Evolutionary conservation across 805 yeast species (phyloP).

Genomic region (Yarrowia bubula): DNA sequence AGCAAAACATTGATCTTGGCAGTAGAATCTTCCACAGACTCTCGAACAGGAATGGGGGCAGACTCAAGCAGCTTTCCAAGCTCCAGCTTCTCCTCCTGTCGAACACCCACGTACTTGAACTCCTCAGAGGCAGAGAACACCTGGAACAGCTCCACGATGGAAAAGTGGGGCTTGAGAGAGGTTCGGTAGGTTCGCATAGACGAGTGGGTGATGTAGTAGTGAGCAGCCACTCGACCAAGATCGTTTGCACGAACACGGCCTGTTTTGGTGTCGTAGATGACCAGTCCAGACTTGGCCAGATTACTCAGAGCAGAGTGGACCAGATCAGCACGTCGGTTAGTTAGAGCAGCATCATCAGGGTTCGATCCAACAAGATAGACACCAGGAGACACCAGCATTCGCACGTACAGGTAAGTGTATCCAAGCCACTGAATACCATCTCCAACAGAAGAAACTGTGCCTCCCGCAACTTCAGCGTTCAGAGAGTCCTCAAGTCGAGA

Average conservation of each 20-base stretch:
- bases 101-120: constrained; percentile 75
- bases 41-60: constrained; percentile 86
- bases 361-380: constrained; percentile 74
- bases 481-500: constrained; percentile 66
- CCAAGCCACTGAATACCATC: constrained; percentile 83
- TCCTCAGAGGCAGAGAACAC: constrained; percentile 82
- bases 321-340: constrained; percentile 60
- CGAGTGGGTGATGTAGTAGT: constrained; percentile 73
- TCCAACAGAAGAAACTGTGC: constrained; percentile 55
- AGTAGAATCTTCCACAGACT: constrained; percentile 61
- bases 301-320: constrained; percentile 71
- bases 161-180: constrained; percentile 60
- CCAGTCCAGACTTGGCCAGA: constrained; percentile 56
- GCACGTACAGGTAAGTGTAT: constrained; percentile 70
- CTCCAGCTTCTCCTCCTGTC: constrained; percentile 83
- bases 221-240: constrained; percentile 79
- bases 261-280: constrained; percentile 52
- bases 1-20: constrained; percentile 78
- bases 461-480: constrained; percentile 84
- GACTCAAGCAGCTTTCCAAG: constrained; percentile 62
- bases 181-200: constrained; percentile 68
- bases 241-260: constrained; percentile 60
- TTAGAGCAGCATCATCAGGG: constrained; percentile 44
- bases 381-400: constrained; percentile 73
- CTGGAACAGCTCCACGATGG: constrained; percentile 71